Evolutionary conservation across 768 basidiomycete genomes (phyloP).

Genomic region (Lanmaoa rubissima): DNA sequence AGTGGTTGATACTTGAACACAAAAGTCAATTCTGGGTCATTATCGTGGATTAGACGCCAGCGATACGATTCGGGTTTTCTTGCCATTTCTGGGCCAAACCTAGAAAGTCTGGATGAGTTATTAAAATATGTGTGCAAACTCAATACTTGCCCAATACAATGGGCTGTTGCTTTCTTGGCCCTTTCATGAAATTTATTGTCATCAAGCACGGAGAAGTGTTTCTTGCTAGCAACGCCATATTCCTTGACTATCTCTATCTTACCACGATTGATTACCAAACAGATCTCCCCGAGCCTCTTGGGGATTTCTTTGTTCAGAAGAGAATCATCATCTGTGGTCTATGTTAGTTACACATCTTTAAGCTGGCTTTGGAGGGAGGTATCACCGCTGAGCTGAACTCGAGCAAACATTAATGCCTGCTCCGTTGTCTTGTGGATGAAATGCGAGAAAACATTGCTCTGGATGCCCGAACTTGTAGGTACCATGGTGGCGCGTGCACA

Average conservation of each 20-base stretch:
- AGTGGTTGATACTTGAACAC: constrained; percentile 23
- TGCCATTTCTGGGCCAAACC: constrained; percentile 9
- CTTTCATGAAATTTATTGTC: constrained; percentile 19
- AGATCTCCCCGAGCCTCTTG: constrained; percentile 18
- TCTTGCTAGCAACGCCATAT: fast-evolving
- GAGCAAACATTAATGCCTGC: constrained; percentile 16
- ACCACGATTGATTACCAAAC: constrained; percentile 6
- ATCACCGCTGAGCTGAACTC: constrained; percentile 19
- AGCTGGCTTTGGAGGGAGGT: too few species aligned
- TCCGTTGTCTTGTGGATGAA: background rate
- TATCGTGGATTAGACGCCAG: background rate
- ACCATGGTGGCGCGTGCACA: fast-evolving
- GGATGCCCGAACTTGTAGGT: background rate
- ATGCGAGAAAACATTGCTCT: background rate
- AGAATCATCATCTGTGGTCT: constrained; percentile 19
- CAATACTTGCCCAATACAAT: constrained; percentile 17
- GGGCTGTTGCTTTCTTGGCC: constrained; percentile 21
- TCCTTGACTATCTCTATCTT: fast-evolving
- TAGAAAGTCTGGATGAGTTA: background rate
- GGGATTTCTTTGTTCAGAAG: constrained; percentile 7
- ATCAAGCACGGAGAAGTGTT: too few species aligned
- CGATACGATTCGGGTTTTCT: fast-evolving
- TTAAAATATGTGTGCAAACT: background rate
- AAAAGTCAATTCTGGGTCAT: constrained; percentile 10
- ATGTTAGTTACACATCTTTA: background rate